phyloP scores from a whole-genome alignment of 345 rosid species.

The Mangifera indica region DNA sequence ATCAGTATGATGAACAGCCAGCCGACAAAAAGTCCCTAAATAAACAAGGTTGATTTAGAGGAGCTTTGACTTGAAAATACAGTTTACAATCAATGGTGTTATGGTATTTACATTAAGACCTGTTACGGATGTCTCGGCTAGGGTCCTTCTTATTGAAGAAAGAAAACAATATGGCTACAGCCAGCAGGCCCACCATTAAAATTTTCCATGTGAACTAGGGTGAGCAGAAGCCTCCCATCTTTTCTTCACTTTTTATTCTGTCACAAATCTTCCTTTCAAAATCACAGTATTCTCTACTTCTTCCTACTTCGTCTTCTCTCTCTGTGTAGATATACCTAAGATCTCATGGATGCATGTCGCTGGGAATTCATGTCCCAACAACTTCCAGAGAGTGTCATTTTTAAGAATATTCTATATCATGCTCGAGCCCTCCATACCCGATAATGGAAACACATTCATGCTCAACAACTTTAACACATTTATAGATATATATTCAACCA shows the following conservation, averaged over 20 bases:
- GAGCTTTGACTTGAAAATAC: slow-evolving; percentile 34
- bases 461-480: too few relatives aligned
- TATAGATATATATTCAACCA: too few relatives aligned
- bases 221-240: background rate
- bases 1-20: slow-evolving; percentile 10
- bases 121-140: slow-evolving; percentile 3
- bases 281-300: background rate
- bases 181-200: background rate
- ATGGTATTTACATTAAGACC: background rate
- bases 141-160: background rate
- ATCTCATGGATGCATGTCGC: background rate
- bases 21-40: slow-evolving; percentile 29
- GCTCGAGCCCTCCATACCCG: background rate
- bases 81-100: slow-evolving; percentile 18
- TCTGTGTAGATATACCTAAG: background rate
- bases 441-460: background rate
- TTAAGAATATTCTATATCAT: background rate
- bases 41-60: background rate
- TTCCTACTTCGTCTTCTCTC: background rate
- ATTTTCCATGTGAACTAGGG: background rate
- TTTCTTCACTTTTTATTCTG: background rate
- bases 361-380: background rate
- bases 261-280: background rate
- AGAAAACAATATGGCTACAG: background rate
- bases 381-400: background rate